These are phyloP conservation scores for Alternaria novae-zelandiae DNA, from an alignment of 2,329 filamentous ascomycete genomes.

Conservation along the genomic window DNA sequence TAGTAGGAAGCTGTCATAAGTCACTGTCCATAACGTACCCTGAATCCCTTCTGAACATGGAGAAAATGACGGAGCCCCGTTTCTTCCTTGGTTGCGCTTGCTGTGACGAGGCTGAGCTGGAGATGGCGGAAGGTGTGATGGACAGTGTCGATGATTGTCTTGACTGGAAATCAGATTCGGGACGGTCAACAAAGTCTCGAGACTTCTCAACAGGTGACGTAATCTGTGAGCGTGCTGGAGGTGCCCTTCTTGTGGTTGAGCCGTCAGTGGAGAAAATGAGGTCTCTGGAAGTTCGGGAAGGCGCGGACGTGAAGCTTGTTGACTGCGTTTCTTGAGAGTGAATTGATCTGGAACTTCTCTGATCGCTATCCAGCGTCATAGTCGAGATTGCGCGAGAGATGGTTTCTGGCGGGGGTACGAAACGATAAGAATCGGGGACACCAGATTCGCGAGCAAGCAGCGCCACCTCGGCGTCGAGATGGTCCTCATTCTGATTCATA, in stretches of 20 bases:
- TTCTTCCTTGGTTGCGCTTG: constrained; percentile 31
- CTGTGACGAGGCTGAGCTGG: constrained; percentile 28
- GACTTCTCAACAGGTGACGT: constrained; percentile 29
- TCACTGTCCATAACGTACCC: constrained; percentile 24
- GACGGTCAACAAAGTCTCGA: constrained; percentile 21
- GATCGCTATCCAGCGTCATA: constrained; percentile 39
- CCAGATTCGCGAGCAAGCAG: constrained; percentile 37
- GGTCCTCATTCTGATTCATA: constrained; percentile 37
- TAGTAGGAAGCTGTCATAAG: constrained; percentile 13
- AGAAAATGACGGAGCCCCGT: constrained; percentile 38
- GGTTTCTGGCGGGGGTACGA: constrained; percentile 30
- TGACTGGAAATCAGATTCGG: constrained; percentile 22
- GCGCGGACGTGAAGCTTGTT: constrained; percentile 41
- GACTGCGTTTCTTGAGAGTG: constrained; percentile 46
- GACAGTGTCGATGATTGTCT: constrained; percentile 33
- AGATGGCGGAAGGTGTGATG: constrained; percentile 26
- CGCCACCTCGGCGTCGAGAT: constrained; percentile 38
- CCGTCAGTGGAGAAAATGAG: constrained; percentile 26
- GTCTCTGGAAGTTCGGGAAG: constrained; percentile 43
- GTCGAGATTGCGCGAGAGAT: constrained; percentile 40
- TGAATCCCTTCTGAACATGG: constrained; percentile 41
- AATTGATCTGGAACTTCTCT: constrained; percentile 42
- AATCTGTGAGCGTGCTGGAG: constrained; percentile 20
- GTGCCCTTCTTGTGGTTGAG: constrained; percentile 22
- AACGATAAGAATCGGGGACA: constrained; percentile 43